These are phyloP conservation scores for Phalaenopsis aphrodite DNA, from an alignment of 106 monocot genomes.

Conservation along the genomic window DNA sequence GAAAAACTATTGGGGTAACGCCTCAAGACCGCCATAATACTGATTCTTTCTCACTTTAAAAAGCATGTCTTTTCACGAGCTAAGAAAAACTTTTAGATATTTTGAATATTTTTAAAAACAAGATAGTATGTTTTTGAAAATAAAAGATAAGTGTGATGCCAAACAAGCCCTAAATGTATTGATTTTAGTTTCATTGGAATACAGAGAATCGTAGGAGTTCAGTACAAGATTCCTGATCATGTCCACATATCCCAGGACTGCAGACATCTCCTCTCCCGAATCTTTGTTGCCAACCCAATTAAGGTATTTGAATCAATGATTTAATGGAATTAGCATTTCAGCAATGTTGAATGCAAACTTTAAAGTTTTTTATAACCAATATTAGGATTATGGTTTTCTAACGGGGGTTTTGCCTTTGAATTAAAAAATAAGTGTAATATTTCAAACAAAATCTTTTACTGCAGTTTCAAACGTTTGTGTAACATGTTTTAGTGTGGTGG, in stretches of 20 bases:
- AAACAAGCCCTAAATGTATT: neutral
- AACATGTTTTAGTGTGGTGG: too few relatives aligned
- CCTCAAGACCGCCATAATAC: neutral
- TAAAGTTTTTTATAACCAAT: too few relatives aligned
- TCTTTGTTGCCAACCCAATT: slow-evolving; percentile 60
- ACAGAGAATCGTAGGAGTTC: slow-evolving; percentile 71
- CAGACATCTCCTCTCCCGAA: slow-evolving; percentile 62
- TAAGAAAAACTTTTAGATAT: neutral
- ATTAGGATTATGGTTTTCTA: neutral
- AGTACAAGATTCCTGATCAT: slow-evolving; percentile 80
- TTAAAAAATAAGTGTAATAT: neutral
- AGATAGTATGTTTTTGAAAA: too few relatives aligned
- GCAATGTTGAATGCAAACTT: neutral
- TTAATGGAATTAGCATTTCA: neutral
- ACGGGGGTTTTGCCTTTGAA: neutral
- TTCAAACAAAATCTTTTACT: neutral
- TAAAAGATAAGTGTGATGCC: neutral
- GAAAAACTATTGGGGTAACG: slow-evolving; percentile 64
- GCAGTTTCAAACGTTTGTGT: neutral
- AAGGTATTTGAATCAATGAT: slow-evolving; percentile 30
- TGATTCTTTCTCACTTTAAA: neutral
- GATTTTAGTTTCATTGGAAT: slow-evolving; percentile 5
- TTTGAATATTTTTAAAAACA: too few relatives aligned
- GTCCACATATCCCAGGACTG: slow-evolving; percentile 77
- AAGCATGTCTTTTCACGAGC: neutral